These are phyloP conservation scores for Bombardia bombarda DNA, from an alignment of 495 filamentous ascomycete genomes.

Conservation along the genomic window DNA sequence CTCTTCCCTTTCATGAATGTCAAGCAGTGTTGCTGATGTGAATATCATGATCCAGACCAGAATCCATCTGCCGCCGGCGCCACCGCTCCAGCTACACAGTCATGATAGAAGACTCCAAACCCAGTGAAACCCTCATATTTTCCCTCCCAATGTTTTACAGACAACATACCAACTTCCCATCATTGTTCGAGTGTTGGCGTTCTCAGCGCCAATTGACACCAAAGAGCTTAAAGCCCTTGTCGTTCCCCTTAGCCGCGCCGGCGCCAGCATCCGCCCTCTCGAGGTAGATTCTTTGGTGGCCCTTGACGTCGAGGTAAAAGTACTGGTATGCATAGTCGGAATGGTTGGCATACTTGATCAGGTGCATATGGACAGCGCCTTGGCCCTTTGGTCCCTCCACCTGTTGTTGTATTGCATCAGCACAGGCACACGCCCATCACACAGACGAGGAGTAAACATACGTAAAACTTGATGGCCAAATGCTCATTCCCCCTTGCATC, in stretches of 20 bases:
- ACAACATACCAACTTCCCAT: no score
- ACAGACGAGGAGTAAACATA: conserved; percentile 26
- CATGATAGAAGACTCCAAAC: no score
- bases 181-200: no score
- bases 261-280: conserved; percentile 43
- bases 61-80: no score
- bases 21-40: no score
- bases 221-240: conserved; percentile 49
- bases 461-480: conserved; percentile 81
- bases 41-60: no score
- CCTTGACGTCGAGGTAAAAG: conserved; percentile 67
- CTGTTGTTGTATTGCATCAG: no score
- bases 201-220: conserved; percentile 43
- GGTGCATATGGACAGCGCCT: conserved; percentile 69
- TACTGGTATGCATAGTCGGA: conserved; percentile 72
- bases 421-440: conserved; percentile 8
- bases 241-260: conserved; percentile 18
- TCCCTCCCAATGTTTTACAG: conserved; percentile 2
- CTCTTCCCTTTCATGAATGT: no score
- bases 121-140: neutral
- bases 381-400: conserved; percentile 66
- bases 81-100: no score
- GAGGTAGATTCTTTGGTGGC: conserved; percentile 52
- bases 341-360: conserved; percentile 54
- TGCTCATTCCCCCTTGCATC: conserved; percentile 75